Evolutionary conservation across 2,329 filamentous ascomycete genomes (phyloP).

Genomic region (Paecilomyces variotii): DNA sequence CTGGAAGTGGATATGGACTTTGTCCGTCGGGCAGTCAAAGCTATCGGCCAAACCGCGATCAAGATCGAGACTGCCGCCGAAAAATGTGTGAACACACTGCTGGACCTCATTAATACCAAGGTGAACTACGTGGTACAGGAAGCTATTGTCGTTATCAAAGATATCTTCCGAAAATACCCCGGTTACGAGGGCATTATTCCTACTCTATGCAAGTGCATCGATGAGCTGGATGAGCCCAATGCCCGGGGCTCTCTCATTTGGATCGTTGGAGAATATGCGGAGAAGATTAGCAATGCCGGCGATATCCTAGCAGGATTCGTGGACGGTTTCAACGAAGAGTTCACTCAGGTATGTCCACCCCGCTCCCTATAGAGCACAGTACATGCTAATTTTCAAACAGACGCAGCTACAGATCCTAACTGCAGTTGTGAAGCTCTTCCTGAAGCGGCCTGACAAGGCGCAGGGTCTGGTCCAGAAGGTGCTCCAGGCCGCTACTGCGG

Average conservation of each 20-base stretch:
- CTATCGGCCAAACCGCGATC: slow-evolving; percentile 95
- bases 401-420: slow-evolving; percentile 98
- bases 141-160: slow-evolving; percentile 97
- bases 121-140: slow-evolving; percentile 99
- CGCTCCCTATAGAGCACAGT: background rate
- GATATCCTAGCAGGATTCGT: slow-evolving; percentile 89
- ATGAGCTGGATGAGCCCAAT: slow-evolving; percentile 90
- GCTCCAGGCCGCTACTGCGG: slow-evolving; percentile 80
- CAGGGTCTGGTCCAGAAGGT: slow-evolving; percentile 92
- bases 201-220: slow-evolving; percentile 90
- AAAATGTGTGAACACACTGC: slow-evolving; percentile 86
- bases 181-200: slow-evolving; percentile 98
- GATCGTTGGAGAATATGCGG: slow-evolving; percentile 98
- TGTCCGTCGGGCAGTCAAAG: slow-evolving; percentile 84
- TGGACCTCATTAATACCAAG: slow-evolving; percentile 93
- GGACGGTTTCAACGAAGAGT: slow-evolving; percentile 91
- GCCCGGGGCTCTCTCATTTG: slow-evolving; percentile 88
- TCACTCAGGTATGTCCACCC: slow-evolving; percentile 64
- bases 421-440: slow-evolving; percentile 91
- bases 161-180: slow-evolving; percentile 94
- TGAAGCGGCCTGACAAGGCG: slow-evolving; percentile 90
- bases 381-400: slow-evolving; percentile 40
- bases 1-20: slow-evolving; percentile 99
- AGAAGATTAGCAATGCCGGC: slow-evolving; percentile 98
- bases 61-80: slow-evolving; percentile 95